These are phyloP conservation scores for Wallemia hederae DNA, from an alignment of 1,284 basidiomycete genomes.

Conservation along the genomic window DNA sequence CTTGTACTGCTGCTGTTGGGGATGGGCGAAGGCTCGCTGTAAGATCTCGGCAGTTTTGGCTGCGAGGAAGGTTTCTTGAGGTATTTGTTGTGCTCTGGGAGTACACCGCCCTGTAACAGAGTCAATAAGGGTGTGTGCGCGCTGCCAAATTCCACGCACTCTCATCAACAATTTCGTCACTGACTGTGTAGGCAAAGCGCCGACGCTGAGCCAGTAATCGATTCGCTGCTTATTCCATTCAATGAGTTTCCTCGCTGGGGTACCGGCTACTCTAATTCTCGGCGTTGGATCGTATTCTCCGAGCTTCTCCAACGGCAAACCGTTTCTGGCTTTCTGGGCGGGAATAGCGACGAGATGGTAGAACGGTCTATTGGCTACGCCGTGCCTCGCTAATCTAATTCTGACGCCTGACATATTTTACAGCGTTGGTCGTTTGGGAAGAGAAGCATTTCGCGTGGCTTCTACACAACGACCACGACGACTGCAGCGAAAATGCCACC, in stretches of 20 bases:
- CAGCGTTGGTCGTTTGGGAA: neutral
- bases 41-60: neutral
- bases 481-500: neutral
- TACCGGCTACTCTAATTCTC: neutral
- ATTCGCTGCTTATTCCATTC: neutral
- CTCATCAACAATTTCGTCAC: neutral
- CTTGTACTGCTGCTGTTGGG: neutral
- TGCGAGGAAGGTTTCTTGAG: neutral
- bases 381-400: neutral
- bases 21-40: neutral
- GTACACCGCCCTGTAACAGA: neutral
- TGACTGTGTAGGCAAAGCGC: neutral
- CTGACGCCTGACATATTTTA: neutral
- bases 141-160: neutral
- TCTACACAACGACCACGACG: neutral
- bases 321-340: neutral
- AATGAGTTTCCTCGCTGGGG: neutral
- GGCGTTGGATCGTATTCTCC: neutral
- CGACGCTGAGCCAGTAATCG: neutral
- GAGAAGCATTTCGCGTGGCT: neutral
- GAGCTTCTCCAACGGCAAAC: neutral
- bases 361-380: neutral
- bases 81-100: neutral
- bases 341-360: neutral
- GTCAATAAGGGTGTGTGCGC: neutral